A percentile compares a stretch with the other conserved stretches of the same genome.
These are phyloP conservation scores for Bocquillonia castaneifolia DNA, from an alignment of 441 rosid genomes.

Conservation along the genomic window DNA sequence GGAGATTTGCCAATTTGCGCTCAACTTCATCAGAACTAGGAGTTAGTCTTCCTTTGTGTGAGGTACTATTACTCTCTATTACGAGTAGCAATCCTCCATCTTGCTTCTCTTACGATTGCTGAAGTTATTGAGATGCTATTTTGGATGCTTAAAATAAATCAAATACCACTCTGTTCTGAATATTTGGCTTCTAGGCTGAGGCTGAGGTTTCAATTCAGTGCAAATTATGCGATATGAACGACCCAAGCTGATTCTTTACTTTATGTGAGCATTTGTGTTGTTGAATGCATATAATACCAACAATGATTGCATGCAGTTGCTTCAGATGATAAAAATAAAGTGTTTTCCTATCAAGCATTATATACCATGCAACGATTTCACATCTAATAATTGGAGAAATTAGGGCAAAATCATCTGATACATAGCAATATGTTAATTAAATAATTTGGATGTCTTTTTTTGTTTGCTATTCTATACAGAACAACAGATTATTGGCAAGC, in stretches of 20 bases:
- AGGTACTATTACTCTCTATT: constrained; percentile 34
- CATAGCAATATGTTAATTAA: background rate
- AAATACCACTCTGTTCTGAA: background rate
- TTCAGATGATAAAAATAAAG: background rate
- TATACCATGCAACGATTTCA: background rate
- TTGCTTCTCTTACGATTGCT: constrained; percentile 9
- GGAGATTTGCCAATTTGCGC: constrained; percentile 61
- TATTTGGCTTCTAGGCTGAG: background rate
- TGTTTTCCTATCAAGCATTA: background rate
- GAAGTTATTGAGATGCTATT: background rate
- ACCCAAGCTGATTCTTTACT: background rate
- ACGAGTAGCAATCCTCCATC: constrained; percentile 14
- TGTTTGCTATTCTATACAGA: background rate
- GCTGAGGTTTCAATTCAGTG: background rate
- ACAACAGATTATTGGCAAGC: no score
- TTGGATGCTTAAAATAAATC: background rate
- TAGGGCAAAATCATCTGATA: background rate
- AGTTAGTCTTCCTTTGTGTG: constrained; percentile 39
- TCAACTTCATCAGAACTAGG: constrained; percentile 42
- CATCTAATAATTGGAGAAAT: background rate
- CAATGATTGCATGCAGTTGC: background rate
- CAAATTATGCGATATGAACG: no score
- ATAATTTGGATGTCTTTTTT: background rate
- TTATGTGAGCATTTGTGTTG: background rate
- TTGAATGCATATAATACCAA: background rate